Evolutionary conservation across 441 rosid species (phyloP).

Genomic region (Geranium incanum): DNA sequence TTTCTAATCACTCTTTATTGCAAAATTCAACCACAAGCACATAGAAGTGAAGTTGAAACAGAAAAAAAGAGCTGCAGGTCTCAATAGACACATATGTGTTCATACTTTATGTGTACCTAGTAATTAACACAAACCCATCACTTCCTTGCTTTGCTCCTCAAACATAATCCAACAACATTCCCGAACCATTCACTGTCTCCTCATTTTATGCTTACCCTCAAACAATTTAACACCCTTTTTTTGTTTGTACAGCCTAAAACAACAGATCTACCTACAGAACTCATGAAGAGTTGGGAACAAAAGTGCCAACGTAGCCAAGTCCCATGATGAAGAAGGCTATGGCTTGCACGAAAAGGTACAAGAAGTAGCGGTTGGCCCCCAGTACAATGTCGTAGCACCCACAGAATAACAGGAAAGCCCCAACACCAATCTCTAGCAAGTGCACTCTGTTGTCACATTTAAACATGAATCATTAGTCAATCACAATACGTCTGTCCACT

Average conservation of each 20-base stretch:
- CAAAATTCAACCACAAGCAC: too few species aligned
- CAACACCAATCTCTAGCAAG: slow-evolving; percentile 57
- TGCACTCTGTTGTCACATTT: slow-evolving; percentile 39
- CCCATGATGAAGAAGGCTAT: slow-evolving; percentile 71
- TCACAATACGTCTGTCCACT: too few species aligned
- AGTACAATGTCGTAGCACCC: slow-evolving; percentile 62
- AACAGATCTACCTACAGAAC: not conserved
- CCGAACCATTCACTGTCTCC: not conserved
- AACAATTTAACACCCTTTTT: not conserved
- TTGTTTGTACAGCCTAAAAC: not conserved
- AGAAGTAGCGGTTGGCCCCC: slow-evolving; percentile 59
- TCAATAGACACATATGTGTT: too few species aligned
- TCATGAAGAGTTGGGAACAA: slow-evolving; percentile 37
- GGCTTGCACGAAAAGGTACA: slow-evolving; percentile 61
- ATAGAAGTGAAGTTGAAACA: too few species aligned
- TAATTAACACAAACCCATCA: not conserved
- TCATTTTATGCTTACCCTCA: not conserved
- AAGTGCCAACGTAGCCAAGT: slow-evolving; percentile 67
- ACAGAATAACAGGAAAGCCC: slow-evolving; percentile 60
- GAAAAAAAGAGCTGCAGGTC: too few species aligned
- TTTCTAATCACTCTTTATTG: too few species aligned
- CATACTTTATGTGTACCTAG: too few species aligned
- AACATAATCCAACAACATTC: not conserved
- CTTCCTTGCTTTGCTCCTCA: not conserved
- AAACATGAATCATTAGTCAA: not conserved